phyloP scores from a whole-genome alignment of 2,329 filamentous ascomycete genomes.

The Calonectria pseudoreteaudii region DNA sequence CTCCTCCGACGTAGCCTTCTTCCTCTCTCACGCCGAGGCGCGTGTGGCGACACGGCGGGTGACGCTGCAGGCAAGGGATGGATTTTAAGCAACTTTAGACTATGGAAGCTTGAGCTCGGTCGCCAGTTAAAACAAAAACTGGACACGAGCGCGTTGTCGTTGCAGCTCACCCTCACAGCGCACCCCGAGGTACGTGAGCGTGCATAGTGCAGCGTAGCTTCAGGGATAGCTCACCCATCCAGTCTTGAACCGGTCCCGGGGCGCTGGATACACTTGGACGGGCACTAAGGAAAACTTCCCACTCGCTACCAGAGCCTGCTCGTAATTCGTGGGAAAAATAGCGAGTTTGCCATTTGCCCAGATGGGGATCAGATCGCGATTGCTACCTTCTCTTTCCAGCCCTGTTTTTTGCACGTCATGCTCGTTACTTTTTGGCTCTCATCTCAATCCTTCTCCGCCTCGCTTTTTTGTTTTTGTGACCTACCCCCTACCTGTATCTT shows the following conservation, averaged over 20 bases:
- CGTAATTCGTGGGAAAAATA: conserved; percentile 2
- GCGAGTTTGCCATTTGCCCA: not conserved
- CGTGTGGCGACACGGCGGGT: not conserved
- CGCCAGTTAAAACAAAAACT: not conserved
- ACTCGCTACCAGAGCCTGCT: not conserved
- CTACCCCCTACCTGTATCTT: not conserved
- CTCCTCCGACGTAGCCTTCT: not conserved
- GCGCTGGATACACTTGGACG: conserved; percentile 6
- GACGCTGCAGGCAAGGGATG: not conserved
- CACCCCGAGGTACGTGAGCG: conserved; percentile 3
- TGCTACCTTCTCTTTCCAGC: conserved; percentile 2
- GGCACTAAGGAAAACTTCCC: conserved; percentile 1
- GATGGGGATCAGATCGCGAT: conserved; percentile 6
- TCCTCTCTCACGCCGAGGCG: not conserved
- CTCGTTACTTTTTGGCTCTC: not conserved
- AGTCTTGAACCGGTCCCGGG: not conserved
- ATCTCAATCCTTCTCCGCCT: not conserved
- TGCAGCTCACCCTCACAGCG: not conserved
- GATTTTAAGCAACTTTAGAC: conserved; percentile 4
- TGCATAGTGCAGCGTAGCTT: not conserved
- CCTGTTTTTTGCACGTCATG: conserved; percentile 4
- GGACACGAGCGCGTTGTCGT: not conserved
- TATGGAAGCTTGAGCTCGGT: not conserved
- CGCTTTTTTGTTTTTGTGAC: not conserved
- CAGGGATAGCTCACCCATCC: conserved; percentile 2